phyloP scores from a whole-genome alignment of 257 asterid species.

The Solanum virginianum region DNA sequence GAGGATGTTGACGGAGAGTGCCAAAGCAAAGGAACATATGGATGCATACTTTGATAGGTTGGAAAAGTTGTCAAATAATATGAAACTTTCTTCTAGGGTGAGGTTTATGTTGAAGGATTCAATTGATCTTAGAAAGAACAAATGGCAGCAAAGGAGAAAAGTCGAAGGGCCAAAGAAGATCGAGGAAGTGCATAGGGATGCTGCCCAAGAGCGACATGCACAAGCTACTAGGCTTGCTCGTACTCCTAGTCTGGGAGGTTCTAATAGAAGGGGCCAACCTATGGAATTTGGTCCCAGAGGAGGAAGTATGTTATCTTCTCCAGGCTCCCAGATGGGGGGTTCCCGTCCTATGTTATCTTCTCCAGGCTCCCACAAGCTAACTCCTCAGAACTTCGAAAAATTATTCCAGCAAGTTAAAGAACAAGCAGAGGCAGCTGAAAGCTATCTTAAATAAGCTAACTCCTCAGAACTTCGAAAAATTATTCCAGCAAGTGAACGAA shows the following conservation, averaged over 20 bases:
- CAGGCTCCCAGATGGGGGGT: conserved; percentile 45
- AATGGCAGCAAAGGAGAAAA: conserved; percentile 97
- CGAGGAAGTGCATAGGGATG: conserved; percentile 91
- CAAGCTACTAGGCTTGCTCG: conserved; percentile 65
- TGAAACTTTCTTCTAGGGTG: conserved; percentile 77
- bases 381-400: too few relatives aligned
- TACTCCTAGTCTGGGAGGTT: conserved; percentile 44
- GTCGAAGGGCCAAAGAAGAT: conserved; percentile 97
- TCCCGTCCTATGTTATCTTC: conserved; percentile 33
- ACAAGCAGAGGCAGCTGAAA: conserved; percentile 81
- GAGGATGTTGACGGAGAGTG: conserved; percentile 88
- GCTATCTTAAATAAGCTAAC: conserved; percentile 88
- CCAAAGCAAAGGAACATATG: conserved; percentile 63
- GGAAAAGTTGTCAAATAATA: conserved; percentile 56
- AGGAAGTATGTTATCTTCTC: conserved; percentile 46
- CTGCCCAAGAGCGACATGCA: conserved; percentile 90
- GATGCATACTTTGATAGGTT: conserved; percentile 59
- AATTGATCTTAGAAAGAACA: conserved; percentile 86
- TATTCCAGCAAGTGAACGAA: conserved; percentile 76
- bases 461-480: conserved; percentile 84
- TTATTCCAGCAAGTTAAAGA: too few relatives aligned
- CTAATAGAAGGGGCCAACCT: conserved; percentile 57
- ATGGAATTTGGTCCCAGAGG: conserved; percentile 66
- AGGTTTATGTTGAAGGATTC: conserved; percentile 89
- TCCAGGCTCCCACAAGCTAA: too few relatives aligned